Base-by-base conservation (phyloP, 1,139 yeast genomes). In the Geotrichum candidum region DNA sequence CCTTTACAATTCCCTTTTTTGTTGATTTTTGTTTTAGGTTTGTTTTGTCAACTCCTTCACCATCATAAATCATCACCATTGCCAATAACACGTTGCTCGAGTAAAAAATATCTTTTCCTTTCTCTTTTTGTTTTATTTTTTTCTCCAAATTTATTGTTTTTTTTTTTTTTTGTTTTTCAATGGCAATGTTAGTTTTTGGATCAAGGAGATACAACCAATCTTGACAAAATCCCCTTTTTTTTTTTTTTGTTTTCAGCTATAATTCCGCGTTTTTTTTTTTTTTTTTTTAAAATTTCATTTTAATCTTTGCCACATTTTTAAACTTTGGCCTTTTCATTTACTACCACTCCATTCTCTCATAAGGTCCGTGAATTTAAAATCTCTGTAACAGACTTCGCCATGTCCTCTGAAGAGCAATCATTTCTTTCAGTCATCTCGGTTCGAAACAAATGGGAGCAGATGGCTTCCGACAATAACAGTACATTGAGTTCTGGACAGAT, bases 341-440 rank as follows among this genome's bases (percentile, higher is more conserved):
- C 55, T 10, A 23, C 25, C 25, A 35, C 25, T 10, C 29, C 46
- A n/a, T 33, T 45, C 7, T 23, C 29, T 1, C 48, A 29, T 27
- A 27, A 27, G 25, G 48, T 10, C 51, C 11, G 27, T 48, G 15
- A 23, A 23, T 25, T 25, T 5, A 48, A 48, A 22, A 10, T 13
- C n/a, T 46, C n/a, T 23, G 11, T 5, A 23, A 23, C 15, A 48
- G 10, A 31, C 29, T 27, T 15, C 25, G 22, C 13, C 27, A 58
- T 60, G 62, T 61, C 68, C 48, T 66, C 69, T 41, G 73, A 70
- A 57, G 67, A 68, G 38, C 63, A 69, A 25, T 67, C 70, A 3
- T 64, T 70, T 22, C 69, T 70, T 31, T 70, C 73, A 10, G 72
- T 70, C 18, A 61, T 65, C 48, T 68, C 69, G 53, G 68, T 62